Base-by-base conservation (phyloP, 495 filamentous ascomycete genomes). In the Penicillium psychrofluorescens region DNA sequence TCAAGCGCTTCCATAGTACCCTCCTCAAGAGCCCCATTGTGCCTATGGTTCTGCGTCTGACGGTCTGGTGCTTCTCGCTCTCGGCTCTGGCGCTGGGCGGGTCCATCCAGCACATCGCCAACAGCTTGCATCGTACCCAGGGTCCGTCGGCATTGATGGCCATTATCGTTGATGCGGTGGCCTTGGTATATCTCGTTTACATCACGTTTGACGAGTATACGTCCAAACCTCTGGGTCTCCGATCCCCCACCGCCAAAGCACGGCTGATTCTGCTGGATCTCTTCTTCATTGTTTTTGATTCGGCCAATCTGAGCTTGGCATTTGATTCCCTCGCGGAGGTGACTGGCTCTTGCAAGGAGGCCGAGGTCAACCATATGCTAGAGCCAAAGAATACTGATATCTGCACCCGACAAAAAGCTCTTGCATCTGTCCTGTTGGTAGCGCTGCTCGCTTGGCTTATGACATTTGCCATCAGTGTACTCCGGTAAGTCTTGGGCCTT, bases 161-260 rank as follows among this genome's bases (percentile, higher is more conserved):
- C 35, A 84, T 97, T 50, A 80, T 90, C 35, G 85, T 97, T 29
- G 91, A 96, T 63, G 81, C 81, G 10, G 73, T 96, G 4, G 94
- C 94, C 7, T 71, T 97, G 44, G 79, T 90, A 34, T 98, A 96
- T 62, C 77, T 92, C 30, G 56, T 87, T 40, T 97, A 95, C 62
- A 91, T 98, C 62, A 95, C 89, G 2, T 95, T 83, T 64, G 92
- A 98, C 60, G 92, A 98, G 64, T 97, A 95, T 63, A 90, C 87
- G 4, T 83, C 88, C 12, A 94, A 95, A 56, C 92, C 92, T 4
- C 69, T 98, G 29, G 92, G 92, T 6, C 69, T 98, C 44, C 84
- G 92, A 27, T 80, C 80, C 6, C 79, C 88, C 2, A 81, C 79
- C 31, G 82, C 88, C 14, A 97, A 97, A 58, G 83, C 95, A 52